These are phyloP conservation scores for Claviceps pazoutovae DNA, from an alignment of 2,329 filamentous ascomycete species.

Conservation along the genomic window DNA sequence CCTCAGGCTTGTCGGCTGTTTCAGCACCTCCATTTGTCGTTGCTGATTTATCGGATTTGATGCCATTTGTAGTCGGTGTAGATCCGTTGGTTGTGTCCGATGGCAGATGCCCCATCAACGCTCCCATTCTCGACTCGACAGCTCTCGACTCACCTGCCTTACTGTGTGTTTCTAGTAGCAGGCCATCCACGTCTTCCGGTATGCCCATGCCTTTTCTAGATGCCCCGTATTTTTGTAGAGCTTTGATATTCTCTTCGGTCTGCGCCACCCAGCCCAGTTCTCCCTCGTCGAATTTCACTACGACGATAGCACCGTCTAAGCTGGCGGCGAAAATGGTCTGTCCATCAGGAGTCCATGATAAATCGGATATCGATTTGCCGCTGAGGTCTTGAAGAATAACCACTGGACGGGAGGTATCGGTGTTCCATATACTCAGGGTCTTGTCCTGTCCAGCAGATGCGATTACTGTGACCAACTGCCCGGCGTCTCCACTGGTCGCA, in stretches of 20 bases:
- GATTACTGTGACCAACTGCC: conserved; percentile 68
- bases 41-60: conserved; percentile 30
- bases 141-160: conserved; percentile 82
- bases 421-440: conserved; percentile 94
- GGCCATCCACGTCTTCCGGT: conserved; percentile 78
- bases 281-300: conserved; percentile 66
- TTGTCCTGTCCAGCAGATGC: conserved; percentile 96
- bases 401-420: conserved; percentile 80
- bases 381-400: conserved; percentile 82
- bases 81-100: conserved; percentile 37
- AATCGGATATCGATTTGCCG: conserved; percentile 82
- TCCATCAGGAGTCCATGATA: conserved; percentile 88
- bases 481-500: conserved; percentile 27
- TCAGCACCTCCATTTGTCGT: conserved; percentile 26
- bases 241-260: conserved; percentile 80
- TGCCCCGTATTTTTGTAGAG: conserved; percentile 81
- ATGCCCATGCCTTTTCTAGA: conserved; percentile 81
- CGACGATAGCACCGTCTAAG: conserved; percentile 77
- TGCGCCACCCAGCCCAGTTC: conserved; percentile 84
- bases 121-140: conserved; percentile 91
- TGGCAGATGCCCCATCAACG: conserved; percentile 80
- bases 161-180: conserved; percentile 79
- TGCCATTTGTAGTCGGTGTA: conserved; percentile 34
- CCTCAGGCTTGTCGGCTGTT: conserved; percentile 18
- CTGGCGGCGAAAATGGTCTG: conserved; percentile 75